Evolutionary conservation across 202 grass and related monocot genomes (phyloP).

Genomic region (Saccharum hybrid): DNA sequence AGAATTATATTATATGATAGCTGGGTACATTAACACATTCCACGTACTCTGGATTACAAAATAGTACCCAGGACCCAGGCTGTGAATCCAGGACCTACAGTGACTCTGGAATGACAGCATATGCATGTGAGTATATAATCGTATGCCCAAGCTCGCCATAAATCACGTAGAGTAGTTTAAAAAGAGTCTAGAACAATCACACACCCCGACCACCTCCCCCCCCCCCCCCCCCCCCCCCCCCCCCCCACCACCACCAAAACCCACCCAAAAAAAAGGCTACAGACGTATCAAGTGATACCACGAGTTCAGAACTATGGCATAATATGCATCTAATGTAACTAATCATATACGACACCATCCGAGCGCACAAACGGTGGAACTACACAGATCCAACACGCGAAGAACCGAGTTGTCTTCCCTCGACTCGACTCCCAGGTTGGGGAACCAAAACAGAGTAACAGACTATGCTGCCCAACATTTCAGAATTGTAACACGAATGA

Average conservation of each 20-base stretch:
- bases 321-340: not conserved
- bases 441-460: not conserved
- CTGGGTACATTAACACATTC: too few relatives aligned
- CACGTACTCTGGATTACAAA: too few relatives aligned
- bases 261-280: not conserved
- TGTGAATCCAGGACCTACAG: not conserved
- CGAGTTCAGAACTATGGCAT: not conserved
- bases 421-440: not conserved
- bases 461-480: not conserved
- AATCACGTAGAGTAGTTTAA: not conserved
- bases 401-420: not conserved
- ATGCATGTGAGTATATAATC: conserved; percentile 13
- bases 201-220: too few relatives aligned
- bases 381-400: not conserved
- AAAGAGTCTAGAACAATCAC: not conserved
- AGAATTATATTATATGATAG: too few relatives aligned
- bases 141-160: not conserved
- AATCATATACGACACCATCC: not conserved
- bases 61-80: too few relatives aligned
- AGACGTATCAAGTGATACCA: not conserved
- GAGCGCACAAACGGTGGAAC: not conserved
- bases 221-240: too few relatives aligned
- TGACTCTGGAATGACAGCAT: not conserved
- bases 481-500: not conserved
- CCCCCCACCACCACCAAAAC: too few relatives aligned